Conservation (phyloP, 441 rosid species). For the Eutrema salsugineum region DNA sequence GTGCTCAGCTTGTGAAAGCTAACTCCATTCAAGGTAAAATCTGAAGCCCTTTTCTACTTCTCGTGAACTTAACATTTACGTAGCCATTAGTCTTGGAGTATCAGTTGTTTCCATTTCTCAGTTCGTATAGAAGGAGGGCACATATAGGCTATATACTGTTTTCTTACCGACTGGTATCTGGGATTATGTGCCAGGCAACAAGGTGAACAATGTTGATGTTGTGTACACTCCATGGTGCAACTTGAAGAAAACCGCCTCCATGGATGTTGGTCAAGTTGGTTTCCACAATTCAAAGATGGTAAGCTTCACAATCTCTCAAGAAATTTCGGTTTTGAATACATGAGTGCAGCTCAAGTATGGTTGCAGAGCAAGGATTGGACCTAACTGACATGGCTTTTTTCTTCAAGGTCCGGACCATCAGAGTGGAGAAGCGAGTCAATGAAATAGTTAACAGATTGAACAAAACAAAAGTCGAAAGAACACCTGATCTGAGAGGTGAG, state of each 20-base stretch:
- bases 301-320: slow-evolving; percentile 11
- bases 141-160: slow-evolving; percentile 26
- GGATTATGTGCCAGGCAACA: slow-evolving; percentile 67
- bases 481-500: slow-evolving; percentile 86
- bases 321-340: neutral
- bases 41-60: neutral
- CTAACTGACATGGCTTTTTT: slow-evolving; percentile 6
- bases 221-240: slow-evolving; percentile 97
- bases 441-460: slow-evolving; percentile 90
- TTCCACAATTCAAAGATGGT: slow-evolving; percentile 90
- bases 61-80: neutral
- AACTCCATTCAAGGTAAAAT: slow-evolving; percentile 89
- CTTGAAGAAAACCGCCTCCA: slow-evolving; percentile 92
- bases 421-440: slow-evolving; percentile 91
- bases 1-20: slow-evolving; percentile 97
- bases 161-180: slow-evolving; percentile 30
- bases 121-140: slow-evolving; percentile 29
- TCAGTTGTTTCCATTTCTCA: slow-evolving; percentile 22
- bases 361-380: neutral
- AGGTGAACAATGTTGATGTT: slow-evolving; percentile 89
- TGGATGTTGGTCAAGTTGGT: slow-evolving; percentile 99
- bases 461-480: slow-evolving; percentile 87
- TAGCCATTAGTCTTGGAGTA: slow-evolving; percentile 19
- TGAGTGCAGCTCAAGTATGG: neutral
- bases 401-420: slow-evolving; percentile 76